phyloP scores from a whole-genome alignment of 192 early-diverging fungal species.

The Backusella macrospora region DNA sequence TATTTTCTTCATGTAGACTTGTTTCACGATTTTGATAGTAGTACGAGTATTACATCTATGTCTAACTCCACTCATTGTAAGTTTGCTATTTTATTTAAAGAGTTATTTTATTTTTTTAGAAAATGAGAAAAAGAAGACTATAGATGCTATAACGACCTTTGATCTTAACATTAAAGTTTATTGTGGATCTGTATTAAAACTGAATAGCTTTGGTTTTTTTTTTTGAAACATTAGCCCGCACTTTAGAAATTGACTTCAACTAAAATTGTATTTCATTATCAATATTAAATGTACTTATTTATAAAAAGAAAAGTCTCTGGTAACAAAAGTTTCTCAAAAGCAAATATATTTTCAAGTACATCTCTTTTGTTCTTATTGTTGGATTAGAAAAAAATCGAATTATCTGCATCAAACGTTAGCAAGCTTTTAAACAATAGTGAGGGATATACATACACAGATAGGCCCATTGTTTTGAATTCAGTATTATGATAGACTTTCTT shows the following conservation, averaged over 20 bases:
- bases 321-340: neutral
- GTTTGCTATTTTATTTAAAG: neutral
- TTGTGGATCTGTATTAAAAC: neutral
- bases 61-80: neutral
- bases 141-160: neutral
- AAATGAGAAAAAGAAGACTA: neutral
- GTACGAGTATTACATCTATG: slow-evolving; percentile 1
- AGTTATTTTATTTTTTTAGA: neutral
- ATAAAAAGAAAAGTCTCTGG: too few species aligned
- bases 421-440: neutral
- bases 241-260: neutral
- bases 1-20: neutral
- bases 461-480: too few species aligned
- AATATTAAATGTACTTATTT: neutral
- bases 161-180: neutral
- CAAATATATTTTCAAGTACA: neutral
- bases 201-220: neutral
- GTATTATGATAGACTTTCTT: too few species aligned
- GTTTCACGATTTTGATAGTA: neutral
- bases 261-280: neutral
- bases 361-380: neutral
- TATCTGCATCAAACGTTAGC: neutral
- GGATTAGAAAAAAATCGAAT: neutral
- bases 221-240: neutral
- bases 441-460: too few species aligned